Base-by-base conservation (phyloP, 164 flowering plant genomes). In the Chloranthus sessilifolius region DNA sequence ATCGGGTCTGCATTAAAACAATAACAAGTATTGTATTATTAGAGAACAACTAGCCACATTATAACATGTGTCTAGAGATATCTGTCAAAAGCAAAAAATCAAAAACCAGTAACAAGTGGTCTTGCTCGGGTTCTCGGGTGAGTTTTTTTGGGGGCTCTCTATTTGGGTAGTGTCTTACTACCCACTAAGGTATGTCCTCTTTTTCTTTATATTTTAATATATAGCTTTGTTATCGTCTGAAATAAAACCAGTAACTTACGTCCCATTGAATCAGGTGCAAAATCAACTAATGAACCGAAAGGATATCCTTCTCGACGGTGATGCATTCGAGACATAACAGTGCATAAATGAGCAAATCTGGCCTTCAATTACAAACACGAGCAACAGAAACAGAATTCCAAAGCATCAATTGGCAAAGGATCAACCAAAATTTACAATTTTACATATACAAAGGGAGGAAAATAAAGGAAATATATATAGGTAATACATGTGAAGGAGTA, bases 261-360 rank as follows among this genome's bases (percentile, higher is more conserved):
- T 24, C 97, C 99, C 75, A 71, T 67, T 29, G 82, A 51, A 69
- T 94, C 99, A 17, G 99, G 83, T 41, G 95, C 97, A 74, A 89
- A 94, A 76, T 94, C 99, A 42, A 94, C 99, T 27, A 94, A 72
- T 4, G 97, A 87, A 54, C 99, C 99, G 76, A 89, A 94, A 30
- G 99, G 99, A 60, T 89, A 94, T 33, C 99, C 99, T 75, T 72
- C 77, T 62, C 97, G 68, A 8, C 95, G 85, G 43, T 89, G 99
- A 76, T 89, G 97, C 97, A 89, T 89, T 50, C 80, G 95, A 21
- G 99, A 84, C 99, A 94, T 94, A 38, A 94, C 81, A 25, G 97
- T 89, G 60, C 96, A 94, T 41, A 94, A 47, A 73, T 94, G 99
- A 71, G 96, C 99, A 85, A 89, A 94, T 62, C 97, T 85, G 64